Evolutionary conservation across 768 basidiomycete species (phyloP), one percentile per base, ranked within the genome.

Genomic region (Roridomyces roridus): DNA sequence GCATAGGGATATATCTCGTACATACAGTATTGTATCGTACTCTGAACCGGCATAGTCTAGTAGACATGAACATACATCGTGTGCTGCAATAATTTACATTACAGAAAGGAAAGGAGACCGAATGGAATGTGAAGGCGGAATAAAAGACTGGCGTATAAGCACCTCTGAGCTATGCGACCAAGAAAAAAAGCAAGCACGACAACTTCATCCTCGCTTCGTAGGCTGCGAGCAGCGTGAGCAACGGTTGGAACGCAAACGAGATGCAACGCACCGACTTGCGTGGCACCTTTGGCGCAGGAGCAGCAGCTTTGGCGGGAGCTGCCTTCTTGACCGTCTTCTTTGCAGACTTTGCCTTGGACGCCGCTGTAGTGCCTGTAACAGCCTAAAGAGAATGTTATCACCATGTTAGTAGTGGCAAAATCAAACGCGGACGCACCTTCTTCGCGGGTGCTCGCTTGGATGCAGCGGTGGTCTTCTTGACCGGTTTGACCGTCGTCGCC

Each of bases 391-490:
- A 47, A 51, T 17, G 46, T 47, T 34, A n/a, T 57, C 5, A 60
- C 59, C 34, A 17, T n/a, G 26, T 18, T 14, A 15, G 31, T 10
- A 34, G 31, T 15, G 31, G 31, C 31, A 34, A 3, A 34, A 15
- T 10, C 3, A 34, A 15, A 34, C 31, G 31, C 15, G 31, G 31
- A 26, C 36, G 17, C 24, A 86, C 86, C 84, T 89, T 91, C 80
- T 90, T 91, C 9, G 81, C 84, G 1, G 78, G 42, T 28, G 79
- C 84, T 29, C 84, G 77, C 68, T 81, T 84, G 42, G 81, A 72
- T 29, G 77, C 59, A 5, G 72, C 48, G 6, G 70, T 64, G 0
- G 66, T 68, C 70, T 81, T 81, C 74, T 81, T 83, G 25, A 62
- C 45, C 9, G 75, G 53, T 59, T 74, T 72, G 12, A 67, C 59